These are phyloP conservation scores for Madurella mycetomatis DNA, from an alignment of 2,329 filamentous ascomycete species.

Conservation along the genomic window DNA sequence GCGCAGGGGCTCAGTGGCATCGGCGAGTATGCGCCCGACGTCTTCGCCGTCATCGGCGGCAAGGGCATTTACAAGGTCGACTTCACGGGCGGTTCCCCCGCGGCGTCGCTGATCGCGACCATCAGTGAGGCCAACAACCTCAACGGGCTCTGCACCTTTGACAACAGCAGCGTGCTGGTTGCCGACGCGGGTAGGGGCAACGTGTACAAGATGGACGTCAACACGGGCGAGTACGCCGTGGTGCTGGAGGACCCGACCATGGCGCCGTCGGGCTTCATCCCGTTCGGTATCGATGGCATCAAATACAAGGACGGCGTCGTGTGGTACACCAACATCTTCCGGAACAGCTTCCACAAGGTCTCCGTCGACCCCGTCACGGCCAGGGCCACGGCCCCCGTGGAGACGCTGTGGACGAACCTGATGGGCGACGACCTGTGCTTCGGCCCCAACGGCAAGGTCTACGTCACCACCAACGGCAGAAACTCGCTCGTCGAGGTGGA, in stretches of 20 bases:
- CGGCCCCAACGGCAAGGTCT: slow-evolving; percentile 31
- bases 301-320: slow-evolving; percentile 29
- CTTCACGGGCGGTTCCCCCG: slow-evolving; percentile 25
- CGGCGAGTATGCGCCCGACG: slow-evolving; percentile 29
- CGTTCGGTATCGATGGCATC: slow-evolving; percentile 33
- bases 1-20: slow-evolving; percentile 30
- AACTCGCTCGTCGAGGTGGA: slow-evolving; percentile 32
- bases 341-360: slow-evolving; percentile 33
- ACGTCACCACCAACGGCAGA: slow-evolving; percentile 30
- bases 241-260: slow-evolving; percentile 29
- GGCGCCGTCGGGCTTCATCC: slow-evolving; percentile 29
- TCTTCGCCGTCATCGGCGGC: slow-evolving; percentile 31
- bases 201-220: slow-evolving; percentile 28
- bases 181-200: slow-evolving; percentile 31
- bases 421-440: slow-evolving; percentile 34
- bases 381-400: slow-evolving; percentile 26
- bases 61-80: slow-evolving; percentile 32
- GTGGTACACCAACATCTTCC: slow-evolving; percentile 35
- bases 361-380: slow-evolving; percentile 27
- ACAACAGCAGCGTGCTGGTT: slow-evolving; percentile 30
- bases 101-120: slow-evolving; percentile 26
- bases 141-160: slow-evolving; percentile 30
- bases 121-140: slow-evolving; percentile 30
- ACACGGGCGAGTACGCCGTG: slow-evolving; percentile 26
- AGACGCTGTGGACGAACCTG: slow-evolving; percentile 31